Percentiles rank a stretch among this genome's conserved stretches.
These are phyloP conservation scores for Suhomyces vadensis DNA, from an alignment of 805 yeast genomes.

Conservation along the genomic window DNA sequence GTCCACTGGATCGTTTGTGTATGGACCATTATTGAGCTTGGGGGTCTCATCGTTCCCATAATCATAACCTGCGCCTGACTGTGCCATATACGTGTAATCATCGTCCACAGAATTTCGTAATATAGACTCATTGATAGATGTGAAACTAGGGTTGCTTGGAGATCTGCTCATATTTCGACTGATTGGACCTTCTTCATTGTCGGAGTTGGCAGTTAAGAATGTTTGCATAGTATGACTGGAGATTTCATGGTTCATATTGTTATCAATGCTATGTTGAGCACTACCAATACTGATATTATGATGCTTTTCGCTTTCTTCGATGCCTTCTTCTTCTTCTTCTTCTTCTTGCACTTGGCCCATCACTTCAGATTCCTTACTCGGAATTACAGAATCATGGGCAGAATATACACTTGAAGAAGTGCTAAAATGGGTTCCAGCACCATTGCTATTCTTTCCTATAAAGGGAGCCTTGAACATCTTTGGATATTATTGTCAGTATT, in stretches of 20 bases:
- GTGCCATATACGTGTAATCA: slow-evolving; percentile 4
- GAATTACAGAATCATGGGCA: slow-evolving; percentile 22
- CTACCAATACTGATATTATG: not conserved
- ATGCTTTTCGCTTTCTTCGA: not conserved
- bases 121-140: slow-evolving; percentile 35
- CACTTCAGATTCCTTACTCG: slow-evolving; percentile 11
- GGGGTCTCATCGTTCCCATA: slow-evolving; percentile 34
- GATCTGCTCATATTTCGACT: not conserved
- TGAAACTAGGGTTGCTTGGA: slow-evolving; percentile 28
- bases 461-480: slow-evolving; percentile 10
- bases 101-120: slow-evolving; percentile 19
- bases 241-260: slow-evolving; percentile 11
- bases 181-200: slow-evolving; percentile 4
- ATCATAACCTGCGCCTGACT: slow-evolving; percentile 12
- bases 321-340: slow-evolving; percentile 16
- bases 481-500: not conserved
- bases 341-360: slow-evolving; percentile 17
- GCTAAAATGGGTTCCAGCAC: slow-evolving; percentile 26
- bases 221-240: slow-evolving; percentile 28
- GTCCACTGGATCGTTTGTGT: slow-evolving; percentile 17
- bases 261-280: not conserved
- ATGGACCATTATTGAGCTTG: slow-evolving; percentile 17
- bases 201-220: slow-evolving; percentile 26
- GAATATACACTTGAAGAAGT: slow-evolving; percentile 41
- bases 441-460: not conserved